Evolutionary conservation across 2,329 filamentous ascomycete species (phyloP).

Genomic region (Annulohypoxylon truncatum): DNA sequence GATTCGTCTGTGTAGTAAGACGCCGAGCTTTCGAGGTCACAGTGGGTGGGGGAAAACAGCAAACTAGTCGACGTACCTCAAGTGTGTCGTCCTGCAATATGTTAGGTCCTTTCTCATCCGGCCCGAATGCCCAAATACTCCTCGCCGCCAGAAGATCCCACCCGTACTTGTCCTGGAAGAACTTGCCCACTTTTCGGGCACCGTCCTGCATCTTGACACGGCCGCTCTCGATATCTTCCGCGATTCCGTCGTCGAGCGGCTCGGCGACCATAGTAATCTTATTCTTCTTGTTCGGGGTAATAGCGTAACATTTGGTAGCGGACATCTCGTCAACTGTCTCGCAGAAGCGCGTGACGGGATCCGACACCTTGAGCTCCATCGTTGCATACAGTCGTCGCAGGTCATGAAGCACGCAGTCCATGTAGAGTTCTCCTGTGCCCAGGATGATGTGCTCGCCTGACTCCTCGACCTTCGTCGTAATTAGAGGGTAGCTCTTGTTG

Average conservation of each 20-base stretch:
- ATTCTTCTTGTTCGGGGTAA: constrained; percentile 99
- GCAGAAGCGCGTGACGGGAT: constrained; percentile 96
- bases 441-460: constrained; percentile 96
- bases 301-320: constrained; percentile 96
- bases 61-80: constrained; percentile 66
- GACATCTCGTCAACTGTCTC: constrained; percentile 98
- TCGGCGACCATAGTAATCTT: constrained; percentile 99
- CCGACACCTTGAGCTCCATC: constrained; percentile 99
- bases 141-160: constrained; percentile 95
- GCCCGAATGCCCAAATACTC: constrained; percentile 98
- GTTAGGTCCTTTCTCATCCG: constrained; percentile 93
- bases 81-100: constrained; percentile 97
- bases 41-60: constrained; percentile 32
- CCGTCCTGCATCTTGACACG: constrained; percentile 93
- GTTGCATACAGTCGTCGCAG: constrained; percentile 93
- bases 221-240: constrained; percentile 91
- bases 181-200: constrained; percentile 91
- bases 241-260: constrained; percentile 93
- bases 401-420: constrained; percentile 98
- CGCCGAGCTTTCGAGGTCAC: constrained; percentile 39
- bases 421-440: constrained; percentile 97
- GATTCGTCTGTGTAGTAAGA: constrained; percentile 44
- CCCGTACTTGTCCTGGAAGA: constrained; percentile 96
- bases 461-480: constrained; percentile 97
- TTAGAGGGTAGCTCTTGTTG: constrained; percentile 96